Conservation (phyloP, 1,284 basidiomycete genomes). For the Austropuccinia psidii region DNA sequence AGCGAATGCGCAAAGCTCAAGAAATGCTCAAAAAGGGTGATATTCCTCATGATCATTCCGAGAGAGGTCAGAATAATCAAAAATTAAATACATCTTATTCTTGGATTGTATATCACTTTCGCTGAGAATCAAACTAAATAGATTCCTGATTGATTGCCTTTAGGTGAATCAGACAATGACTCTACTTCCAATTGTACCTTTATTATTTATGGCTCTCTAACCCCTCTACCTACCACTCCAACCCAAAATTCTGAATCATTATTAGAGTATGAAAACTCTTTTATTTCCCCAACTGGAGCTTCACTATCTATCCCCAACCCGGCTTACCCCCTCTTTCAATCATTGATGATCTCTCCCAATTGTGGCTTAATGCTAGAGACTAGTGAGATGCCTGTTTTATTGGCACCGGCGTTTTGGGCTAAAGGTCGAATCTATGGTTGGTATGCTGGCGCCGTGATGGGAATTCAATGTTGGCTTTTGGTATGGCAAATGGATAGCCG, state of each 20-base stretch:
- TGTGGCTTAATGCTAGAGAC: conserved; percentile 45
- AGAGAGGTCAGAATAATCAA: neutral
- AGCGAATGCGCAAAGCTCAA: neutral
- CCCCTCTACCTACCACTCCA: conserved; percentile 40
- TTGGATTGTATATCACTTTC: no score
- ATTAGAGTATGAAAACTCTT: conserved; percentile 43
- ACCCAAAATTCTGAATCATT: conserved; percentile 38
- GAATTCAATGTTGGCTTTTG: conserved; percentile 41
- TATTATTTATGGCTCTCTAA: conserved; percentile 44
- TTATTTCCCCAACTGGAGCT: conserved; percentile 43
- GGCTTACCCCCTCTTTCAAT: conserved; percentile 40
- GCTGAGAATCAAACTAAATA: no score
- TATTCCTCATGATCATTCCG: neutral
- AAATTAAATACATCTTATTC: no score
- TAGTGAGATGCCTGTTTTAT: conserved; percentile 37
- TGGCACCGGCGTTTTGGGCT: conserved; percentile 43
- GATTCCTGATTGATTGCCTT: no score
- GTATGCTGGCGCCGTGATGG: conserved; percentile 41
- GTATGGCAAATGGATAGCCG: conserved; percentile 47
- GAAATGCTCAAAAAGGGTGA: conserved; percentile 23
- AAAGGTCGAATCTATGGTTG: conserved; percentile 42
- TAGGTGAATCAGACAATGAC: conserved; percentile 15
- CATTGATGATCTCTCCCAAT: conserved; percentile 44
- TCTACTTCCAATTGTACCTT: conserved; percentile 43
- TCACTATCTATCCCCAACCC: conserved; percentile 37